These are phyloP conservation scores for Tuber brumale DNA, from an alignment of 495 filamentous ascomycete genomes.

Conservation along the genomic window DNA sequence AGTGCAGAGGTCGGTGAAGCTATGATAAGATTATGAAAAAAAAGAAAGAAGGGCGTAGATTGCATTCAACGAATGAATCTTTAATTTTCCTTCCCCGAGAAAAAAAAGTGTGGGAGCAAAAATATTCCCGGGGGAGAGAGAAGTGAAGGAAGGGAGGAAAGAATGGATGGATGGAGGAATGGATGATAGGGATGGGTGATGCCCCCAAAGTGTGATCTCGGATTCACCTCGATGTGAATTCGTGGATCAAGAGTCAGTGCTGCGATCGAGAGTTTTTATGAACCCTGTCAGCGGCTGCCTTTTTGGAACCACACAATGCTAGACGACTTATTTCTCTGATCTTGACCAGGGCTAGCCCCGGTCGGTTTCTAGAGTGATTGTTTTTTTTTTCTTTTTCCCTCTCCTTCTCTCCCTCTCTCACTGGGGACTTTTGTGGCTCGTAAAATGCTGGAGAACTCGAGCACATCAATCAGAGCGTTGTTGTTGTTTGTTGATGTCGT, in stretches of 20 bases:
- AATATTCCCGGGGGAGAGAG: neutral
- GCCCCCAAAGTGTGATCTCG: neutral
- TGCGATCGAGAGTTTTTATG: conserved; percentile 12
- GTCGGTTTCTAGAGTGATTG: neutral
- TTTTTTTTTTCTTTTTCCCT: too few relatives aligned
- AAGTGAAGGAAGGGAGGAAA: neutral
- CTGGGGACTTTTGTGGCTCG: neutral
- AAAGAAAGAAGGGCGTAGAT: neutral
- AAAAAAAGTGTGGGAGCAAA: neutral
- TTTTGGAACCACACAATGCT: neutral
- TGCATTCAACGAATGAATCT: too few relatives aligned
- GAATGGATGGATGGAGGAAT: neutral
- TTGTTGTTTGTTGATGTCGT: neutral
- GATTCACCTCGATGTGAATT: conserved; percentile 1
- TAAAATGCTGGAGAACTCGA: neutral
- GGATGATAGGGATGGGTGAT: neutral
- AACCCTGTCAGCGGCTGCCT: neutral
- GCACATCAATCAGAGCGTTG: neutral
- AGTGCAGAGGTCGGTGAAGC: neutral
- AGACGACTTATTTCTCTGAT: neutral
- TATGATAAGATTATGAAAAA: neutral
- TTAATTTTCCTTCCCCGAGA: too few relatives aligned
- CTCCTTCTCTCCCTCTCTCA: too few relatives aligned
- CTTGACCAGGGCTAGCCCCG: neutral
- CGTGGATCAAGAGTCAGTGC: conserved; percentile 6